Evolutionary conservation across 345 rosid genomes (phyloP).

Genomic region (Boechera stricta): DNA sequence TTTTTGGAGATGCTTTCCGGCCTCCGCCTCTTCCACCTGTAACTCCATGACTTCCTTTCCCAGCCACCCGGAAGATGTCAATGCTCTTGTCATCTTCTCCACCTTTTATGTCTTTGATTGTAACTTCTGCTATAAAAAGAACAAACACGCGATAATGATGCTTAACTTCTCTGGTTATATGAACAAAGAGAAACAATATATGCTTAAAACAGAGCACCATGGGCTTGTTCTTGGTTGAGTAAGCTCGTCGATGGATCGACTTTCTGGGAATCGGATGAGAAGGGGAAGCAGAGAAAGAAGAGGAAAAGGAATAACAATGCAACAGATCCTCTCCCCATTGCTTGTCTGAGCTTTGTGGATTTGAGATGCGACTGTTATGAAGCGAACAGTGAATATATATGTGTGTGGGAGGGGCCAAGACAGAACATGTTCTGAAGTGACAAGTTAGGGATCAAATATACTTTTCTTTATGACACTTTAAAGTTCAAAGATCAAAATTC

Average conservation of each 20-base stretch:
- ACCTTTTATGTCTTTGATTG: slow-evolving; percentile 12
- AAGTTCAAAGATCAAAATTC: slow-evolving; percentile 26
- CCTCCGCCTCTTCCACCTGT: slow-evolving; percentile 39
- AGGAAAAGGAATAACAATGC: slow-evolving; percentile 29
- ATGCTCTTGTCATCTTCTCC: slow-evolving; percentile 28
- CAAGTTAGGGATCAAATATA: slow-evolving; percentile 28
- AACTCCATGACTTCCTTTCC: slow-evolving; percentile 37
- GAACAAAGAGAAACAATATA: not conserved
- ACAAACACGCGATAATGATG: not conserved
- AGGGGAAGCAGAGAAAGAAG: slow-evolving; percentile 24
- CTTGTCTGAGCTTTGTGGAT: slow-evolving; percentile 5
- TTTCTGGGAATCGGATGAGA: slow-evolving; percentile 27
- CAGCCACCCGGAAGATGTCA: slow-evolving; percentile 16
- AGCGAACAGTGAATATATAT: slow-evolving; percentile 6
- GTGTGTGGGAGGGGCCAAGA: not conserved
- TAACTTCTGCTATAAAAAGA: slow-evolving; percentile 17
- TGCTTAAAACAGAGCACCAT: slow-evolving; percentile 34
- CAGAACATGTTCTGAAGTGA: slow-evolving; percentile 23
- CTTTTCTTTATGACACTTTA: slow-evolving; percentile 33
- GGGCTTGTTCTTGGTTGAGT: slow-evolving; percentile 19
- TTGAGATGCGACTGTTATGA: not conserved
- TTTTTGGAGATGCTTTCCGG: slow-evolving; percentile 39
- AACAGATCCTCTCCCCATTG: slow-evolving; percentile 25
- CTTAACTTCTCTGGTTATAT: not conserved
- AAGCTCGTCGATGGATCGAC: slow-evolving; percentile 21